Base-by-base conservation (phyloP, 495 filamentous ascomycete species). In the Podospora australis region DNA sequence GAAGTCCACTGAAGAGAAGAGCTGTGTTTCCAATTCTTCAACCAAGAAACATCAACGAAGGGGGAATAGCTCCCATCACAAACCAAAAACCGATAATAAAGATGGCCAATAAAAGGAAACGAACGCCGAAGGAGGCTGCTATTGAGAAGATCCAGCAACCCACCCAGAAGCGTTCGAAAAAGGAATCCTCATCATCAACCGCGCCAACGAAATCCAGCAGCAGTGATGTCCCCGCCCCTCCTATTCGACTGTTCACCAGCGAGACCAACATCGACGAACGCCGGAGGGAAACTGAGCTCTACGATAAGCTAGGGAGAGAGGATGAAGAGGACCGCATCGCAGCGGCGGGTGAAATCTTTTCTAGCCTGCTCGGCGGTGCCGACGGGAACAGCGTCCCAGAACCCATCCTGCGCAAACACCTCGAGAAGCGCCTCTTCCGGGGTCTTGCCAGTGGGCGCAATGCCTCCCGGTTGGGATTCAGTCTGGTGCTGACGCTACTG, bases 361-460 rank as follows among this genome's bases (percentile, higher is more conserved):
- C 68, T 0, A 70, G 66, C 2, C 66, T 80, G 6, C 50, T 72
- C 16, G 66, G 42, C 40, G 13, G 11, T 16, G 6, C 28, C 28
- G 28, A 30, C 7, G 66, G 59, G 10, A 55, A 65, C 1, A 63
- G 62, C 20, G 67, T 69, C 13, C 55, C 68, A 8, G 74, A 78
- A 51, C 55, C 58, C 6, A 70, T 71, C 29, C 60, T 80, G 8
- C 54, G 68, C 47, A 63, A 75, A 42, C 77, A 80, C 59, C 71
- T 80, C 36, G 74, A 77, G 39, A 69, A 73, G 53, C 70, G 90
- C 25, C 73, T 98, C 11, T 87, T 96, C 57, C 81, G 87, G 38
- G 92, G 92, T 29, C 78, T 98, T 21, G 88, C 90, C 46, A 96
- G 89, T 59, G 84, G 89, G 36, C 79, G 87, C 19, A 95, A 96